Base-by-base conservation (phyloP, 1,284 basidiomycete genomes). In the Puccinia coronata region DNA sequence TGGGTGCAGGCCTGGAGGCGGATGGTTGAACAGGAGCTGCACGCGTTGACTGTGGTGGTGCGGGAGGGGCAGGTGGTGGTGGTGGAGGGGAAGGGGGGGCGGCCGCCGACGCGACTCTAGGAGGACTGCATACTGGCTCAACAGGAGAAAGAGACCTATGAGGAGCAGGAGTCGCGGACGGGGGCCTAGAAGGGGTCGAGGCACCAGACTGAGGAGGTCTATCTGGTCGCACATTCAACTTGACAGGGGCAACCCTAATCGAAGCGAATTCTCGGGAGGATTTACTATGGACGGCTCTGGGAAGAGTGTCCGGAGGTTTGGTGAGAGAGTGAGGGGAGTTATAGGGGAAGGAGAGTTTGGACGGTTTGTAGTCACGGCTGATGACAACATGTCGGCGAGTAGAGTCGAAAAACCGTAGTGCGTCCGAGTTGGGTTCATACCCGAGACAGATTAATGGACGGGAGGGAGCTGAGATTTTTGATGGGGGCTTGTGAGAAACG, bases 261-360 rank as follows among this genome's bases (percentile, higher is more conserved):
- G n/a, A n/a, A n/a, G n/a, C n/a, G n/a, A n/a, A n/a, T 12, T 41
- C 47, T 69, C 16, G 25, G 14, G 11, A 63, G 59, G 67, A 49
- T 49, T 43, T 43, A n/a, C 3, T 31, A 11, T 14, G 3, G n/a
- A 43, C 20, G 4, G 39, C 39, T 14, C 51, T 39, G 11, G 75
- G 75, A 2, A 77, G 61, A 6, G 75, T 67, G n/a, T 23, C 39
- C 2, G 34, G 18, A 20, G 75, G 61, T 41, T 77, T 76, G 1
- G 14, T 53, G 1, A 77, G 1, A 6, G 63, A 20, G 9, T 12
- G 3, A 53, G n/a, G 11, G 14, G 75, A 77, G 6, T 31, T 18
- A 31, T 77, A 77, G n/a, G 25, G 25, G 31, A 77, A 36, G 12
- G 53, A 67, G 12, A 67, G n/a, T 4, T 2, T 28, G 39, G 61